These are phyloP conservation scores for Arabis alpina DNA, from an alignment of 345 rosid genomes.

Conservation along the genomic window DNA sequence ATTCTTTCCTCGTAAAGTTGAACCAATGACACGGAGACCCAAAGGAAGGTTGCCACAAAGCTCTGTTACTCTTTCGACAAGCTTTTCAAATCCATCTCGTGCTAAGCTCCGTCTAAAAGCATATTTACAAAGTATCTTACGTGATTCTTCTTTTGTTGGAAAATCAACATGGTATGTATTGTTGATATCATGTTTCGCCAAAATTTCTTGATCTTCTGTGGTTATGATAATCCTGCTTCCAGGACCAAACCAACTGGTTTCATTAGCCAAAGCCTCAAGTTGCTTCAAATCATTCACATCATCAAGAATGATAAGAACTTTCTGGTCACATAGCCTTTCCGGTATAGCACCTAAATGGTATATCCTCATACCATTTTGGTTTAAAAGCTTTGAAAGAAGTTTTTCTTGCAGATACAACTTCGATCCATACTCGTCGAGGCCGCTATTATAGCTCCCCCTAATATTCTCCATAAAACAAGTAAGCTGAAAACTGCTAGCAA, in stretches of 20 bases:
- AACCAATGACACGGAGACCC: no score
- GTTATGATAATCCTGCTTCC: not conserved
- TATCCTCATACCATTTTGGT: no score
- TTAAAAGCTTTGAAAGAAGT: conserved; percentile 6
- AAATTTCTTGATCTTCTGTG: conserved; percentile 7
- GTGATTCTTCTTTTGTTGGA: not conserved
- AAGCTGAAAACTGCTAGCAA: not conserved
- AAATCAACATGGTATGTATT: not conserved
- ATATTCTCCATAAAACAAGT: conserved; percentile 4
- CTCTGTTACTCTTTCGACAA: no score
- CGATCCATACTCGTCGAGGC: not conserved
- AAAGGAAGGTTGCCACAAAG: no score
- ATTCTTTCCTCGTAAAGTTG: no score
- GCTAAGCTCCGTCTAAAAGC: not conserved
- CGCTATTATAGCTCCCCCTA: not conserved
- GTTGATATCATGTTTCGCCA: not conserved
- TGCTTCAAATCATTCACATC: no score
- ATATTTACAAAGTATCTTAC: not conserved
- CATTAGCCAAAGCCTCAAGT: no score
- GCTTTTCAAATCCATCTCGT: no score
- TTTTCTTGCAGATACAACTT: not conserved
- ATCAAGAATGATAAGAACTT: no score
- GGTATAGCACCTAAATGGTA: no score
- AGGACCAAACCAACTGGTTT: no score
- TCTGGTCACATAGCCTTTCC: no score